Conservation (phyloP, 345 rosid species). For the Draba incana region DNA sequence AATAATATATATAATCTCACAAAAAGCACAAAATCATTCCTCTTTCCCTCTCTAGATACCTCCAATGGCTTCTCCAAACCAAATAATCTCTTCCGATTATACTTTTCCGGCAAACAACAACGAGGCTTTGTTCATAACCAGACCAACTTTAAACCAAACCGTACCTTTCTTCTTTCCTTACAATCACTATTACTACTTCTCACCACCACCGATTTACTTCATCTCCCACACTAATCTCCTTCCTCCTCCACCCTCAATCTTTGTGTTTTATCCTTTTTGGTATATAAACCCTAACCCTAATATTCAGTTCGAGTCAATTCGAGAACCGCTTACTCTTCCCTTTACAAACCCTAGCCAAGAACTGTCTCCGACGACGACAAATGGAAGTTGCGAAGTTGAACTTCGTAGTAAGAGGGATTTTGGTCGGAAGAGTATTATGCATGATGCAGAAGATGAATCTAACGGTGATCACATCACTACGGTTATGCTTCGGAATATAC, state of each 20-base stretch:
- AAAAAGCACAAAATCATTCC: background rate
- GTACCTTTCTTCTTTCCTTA: background rate
- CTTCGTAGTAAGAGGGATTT: background rate
- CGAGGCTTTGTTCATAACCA: background rate
- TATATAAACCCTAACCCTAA: background rate
- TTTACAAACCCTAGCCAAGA: conserved; percentile 33
- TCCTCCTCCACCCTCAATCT: conserved; percentile 14
- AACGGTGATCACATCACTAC: conserved; percentile 45
- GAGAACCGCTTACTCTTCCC: background rate
- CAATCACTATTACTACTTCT: conserved; percentile 1
- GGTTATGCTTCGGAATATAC: conserved; percentile 78
- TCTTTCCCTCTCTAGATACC: background rate
- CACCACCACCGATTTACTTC: conserved; percentile 13
- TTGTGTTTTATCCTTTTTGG: conserved; percentile 22
- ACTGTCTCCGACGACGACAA: background rate
- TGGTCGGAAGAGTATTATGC: conserved; percentile 9
- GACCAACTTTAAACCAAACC: background rate
- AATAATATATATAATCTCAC: background rate
- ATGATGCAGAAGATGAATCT: conserved; percentile 19
- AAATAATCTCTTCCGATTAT: background rate
- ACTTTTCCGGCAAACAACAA: background rate
- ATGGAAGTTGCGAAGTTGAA: too few species aligned
- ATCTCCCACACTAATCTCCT: background rate
- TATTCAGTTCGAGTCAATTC: background rate
- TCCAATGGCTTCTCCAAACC: conserved; percentile 14